Evolutionary conservation across 805 yeast genomes (phyloP), one percentile per base, ranked within the genome.

Genomic region (Spathaspora sp.): DNA sequence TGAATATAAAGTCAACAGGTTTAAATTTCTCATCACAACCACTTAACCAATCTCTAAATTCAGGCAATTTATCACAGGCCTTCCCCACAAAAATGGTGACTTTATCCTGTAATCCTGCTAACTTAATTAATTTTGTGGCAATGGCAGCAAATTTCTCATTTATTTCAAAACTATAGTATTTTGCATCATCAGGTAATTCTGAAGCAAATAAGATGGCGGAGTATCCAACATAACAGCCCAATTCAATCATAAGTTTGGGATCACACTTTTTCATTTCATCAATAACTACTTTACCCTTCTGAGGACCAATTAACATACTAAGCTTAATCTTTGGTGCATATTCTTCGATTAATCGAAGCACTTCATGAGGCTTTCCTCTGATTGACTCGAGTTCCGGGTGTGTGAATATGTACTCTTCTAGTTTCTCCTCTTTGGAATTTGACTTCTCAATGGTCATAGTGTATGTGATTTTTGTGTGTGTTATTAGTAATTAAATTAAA

Each of bases 191-290:
- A 20, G 59, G 58, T 40, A 70, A 52, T 32, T 60, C 66, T 12
- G 57, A 56, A 3, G 66, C 70, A 51, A 71, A 70, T 29, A 62
- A 59, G 6, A 73, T 60, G 19, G 77, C 77, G 1, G 73, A 66
- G 49, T 71, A 72, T 8, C 74, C 76, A 18, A 68, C 58, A 47
- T 62, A 69, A 26, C 67, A 61, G 18, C 75, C 75, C 49, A 69
- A 56, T 47, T 68, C 75, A 32, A 68, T 52, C 65, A 67, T 58
- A 17, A 62, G 46, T 29, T 59, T 57, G 17, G 73, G 70, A 35
- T 60, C 57, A 3, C 35, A 46, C 38, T 58, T 55, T 18, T 38
- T 52, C 42, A 69, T 62, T 52, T 59, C 55, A 16, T 66, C 66
- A 40, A 57, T 43, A 10, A 68, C 59, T 11, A 62, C 48, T 48